Evolutionary conservation across 179 eudicot genomes (phyloP).

Genomic region (Amaranthus tricolor): DNA sequence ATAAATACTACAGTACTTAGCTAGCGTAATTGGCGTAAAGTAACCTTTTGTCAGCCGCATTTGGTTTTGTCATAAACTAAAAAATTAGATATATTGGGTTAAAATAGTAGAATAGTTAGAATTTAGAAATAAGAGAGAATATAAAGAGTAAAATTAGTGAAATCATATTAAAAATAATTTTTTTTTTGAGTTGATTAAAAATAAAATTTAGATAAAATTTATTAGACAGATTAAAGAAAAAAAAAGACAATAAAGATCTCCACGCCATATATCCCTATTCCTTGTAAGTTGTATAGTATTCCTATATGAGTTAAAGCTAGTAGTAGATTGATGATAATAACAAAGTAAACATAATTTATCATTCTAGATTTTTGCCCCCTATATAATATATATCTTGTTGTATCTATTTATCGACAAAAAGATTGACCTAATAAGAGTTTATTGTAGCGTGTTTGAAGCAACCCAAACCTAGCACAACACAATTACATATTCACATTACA

Average conservation of each 20-base stretch:
- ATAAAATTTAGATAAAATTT: no score
- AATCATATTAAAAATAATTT: no score
- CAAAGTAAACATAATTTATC: conserved; percentile 17
- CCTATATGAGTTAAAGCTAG: background rate
- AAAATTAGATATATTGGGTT: no score
- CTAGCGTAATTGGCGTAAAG: no score
- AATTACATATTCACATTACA: background rate
- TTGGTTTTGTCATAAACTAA: no score
- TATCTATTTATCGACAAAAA: conserved; percentile 25
- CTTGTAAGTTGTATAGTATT: background rate
- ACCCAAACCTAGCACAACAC: conserved; percentile 6
- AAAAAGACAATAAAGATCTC: background rate
- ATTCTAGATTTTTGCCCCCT: conserved; percentile 19
- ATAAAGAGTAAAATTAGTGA: no score
- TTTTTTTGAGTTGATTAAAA: no score
- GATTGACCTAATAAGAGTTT: conserved; percentile 18
- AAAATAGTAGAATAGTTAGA: no score
- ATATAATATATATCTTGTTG: background rate
- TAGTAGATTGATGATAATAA: conserved; percentile 6
- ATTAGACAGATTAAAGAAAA: no score
- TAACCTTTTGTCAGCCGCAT: no score
- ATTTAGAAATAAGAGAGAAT: no score
- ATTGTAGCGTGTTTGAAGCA: conserved; percentile 17
- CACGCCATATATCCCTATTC: background rate
- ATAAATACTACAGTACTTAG: no score